Conservation (phyloP, 78 protist species). For the Dictyostelium citrinum region DNA sequence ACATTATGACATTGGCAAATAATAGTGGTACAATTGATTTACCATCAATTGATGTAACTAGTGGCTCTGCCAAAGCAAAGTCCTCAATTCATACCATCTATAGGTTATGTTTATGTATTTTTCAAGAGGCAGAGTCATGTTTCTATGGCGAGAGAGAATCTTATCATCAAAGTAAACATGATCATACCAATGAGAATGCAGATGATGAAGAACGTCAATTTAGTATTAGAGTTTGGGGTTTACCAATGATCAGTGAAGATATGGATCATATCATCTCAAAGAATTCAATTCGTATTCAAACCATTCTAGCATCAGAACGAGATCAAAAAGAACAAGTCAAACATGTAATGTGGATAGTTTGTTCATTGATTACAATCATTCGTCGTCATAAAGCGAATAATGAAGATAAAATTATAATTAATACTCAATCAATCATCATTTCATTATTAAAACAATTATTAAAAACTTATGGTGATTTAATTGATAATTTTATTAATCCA, state of each 20-base stretch:
- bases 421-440: conserved; percentile 25
- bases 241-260: conserved; percentile 60
- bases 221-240: conserved; percentile 64
- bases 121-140: conserved; percentile 73
- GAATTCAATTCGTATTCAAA: conserved; percentile 71
- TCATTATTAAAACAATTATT: conserved; percentile 33
- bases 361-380: conserved; percentile 38
- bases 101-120: conserved; percentile 42
- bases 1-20: conserved; percentile 22
- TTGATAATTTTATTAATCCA: conserved; percentile 12
- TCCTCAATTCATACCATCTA: conserved; percentile 26
- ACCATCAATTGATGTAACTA: conserved; percentile 21
- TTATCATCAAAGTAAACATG: neutral
- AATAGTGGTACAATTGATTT: conserved; percentile 33
- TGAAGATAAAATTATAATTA: neutral
- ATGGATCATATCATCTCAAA: conserved; percentile 57
- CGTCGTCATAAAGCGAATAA: neutral
- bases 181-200: neutral
- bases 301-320: conserved; percentile 49
- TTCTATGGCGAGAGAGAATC: conserved; percentile 44
- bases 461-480: conserved; percentile 68
- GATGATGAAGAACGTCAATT: conserved; percentile 19
- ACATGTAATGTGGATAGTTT: conserved; percentile 74
- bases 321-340: conserved; percentile 65
- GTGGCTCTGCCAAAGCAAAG: conserved; percentile 33